Evolutionary conservation across 441 rosid species (phyloP), one percentile per base, ranked within the genome.

Genomic region (Eruca vesicaria): DNA sequence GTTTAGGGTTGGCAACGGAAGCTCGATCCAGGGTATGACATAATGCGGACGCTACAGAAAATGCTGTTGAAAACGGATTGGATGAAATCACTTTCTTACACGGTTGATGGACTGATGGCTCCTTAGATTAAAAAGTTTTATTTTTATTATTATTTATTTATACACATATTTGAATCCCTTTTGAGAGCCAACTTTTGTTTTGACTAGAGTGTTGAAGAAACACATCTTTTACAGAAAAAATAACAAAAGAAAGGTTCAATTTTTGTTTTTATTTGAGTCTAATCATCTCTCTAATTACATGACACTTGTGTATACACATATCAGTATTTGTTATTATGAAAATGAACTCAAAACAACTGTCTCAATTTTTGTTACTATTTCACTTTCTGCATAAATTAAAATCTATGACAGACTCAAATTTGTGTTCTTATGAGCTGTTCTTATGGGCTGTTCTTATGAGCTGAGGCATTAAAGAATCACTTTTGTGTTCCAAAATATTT

Each of bases 51-150:
- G 2, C 73, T 85, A 69, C 88, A 81, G 63, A 63, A 71, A 14
- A 68, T 87, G 83, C 78, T 87, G 43, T 82, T 87, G 8, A 87
- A 84, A 83, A 82, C 32, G 2, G 89, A 84, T 72, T 84, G 85
- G 91, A 79, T 68, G 8, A 85, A 87, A 29, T 82, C 91, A 43
- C 86, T 87, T 68, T 69, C 69, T 59, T 83, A 87, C 82, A 87
- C 88, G 60, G 70, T 87, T n/a, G 86, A 84, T n/a, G 89, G 91
- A 68, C 81, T 87, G 9, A 80, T 85, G 88, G 90, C 90, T 33
- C 86, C 88, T 0, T 85, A 81, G 69, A 66, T 36, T 28, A 5
- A n/a, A 64, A 59, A 38, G 36, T 61, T 67, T 29, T 32, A 48
- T 9, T 55, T 73, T 52, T 14, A 16, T 33, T 19, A 66, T 73